Percentiles rank a stretch among this genome's conserved stretches.
phyloP scores from a whole-genome alignment of 192 early-diverging fungal species.

The Coemansia sp. region DNA sequence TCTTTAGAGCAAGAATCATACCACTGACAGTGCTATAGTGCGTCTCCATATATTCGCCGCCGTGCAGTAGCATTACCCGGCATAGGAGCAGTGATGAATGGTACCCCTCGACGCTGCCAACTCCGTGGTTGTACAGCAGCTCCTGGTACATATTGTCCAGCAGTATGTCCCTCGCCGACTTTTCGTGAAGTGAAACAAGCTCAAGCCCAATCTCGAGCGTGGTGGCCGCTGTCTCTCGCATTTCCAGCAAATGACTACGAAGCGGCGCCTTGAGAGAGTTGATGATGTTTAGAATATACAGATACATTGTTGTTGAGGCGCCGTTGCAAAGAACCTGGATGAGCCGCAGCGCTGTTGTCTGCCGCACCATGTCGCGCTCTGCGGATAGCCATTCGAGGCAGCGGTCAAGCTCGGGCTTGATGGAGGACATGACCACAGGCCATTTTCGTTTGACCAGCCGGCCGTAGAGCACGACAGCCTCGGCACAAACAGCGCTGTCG shows the following conservation, averaged over 20 bases:
- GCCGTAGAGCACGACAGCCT: conserved; percentile 26
- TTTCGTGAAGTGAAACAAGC: conserved; percentile 81
- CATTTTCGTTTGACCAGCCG: conserved; percentile 18
- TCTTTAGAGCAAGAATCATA: conserved; percentile 69
- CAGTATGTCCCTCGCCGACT: conserved; percentile 59
- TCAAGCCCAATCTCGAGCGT: conserved; percentile 74
- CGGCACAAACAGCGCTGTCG: conserved; percentile 12
- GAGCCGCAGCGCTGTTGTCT: conserved; percentile 27
- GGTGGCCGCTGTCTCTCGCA: conserved; percentile 80
- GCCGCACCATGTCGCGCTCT: conserved; percentile 18
- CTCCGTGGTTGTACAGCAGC: conserved; percentile 65
- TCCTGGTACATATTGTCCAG: conserved; percentile 82
- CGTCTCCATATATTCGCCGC: conserved; percentile 79
- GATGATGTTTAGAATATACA: conserved; percentile 78
- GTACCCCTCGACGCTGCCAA: conserved; percentile 70
- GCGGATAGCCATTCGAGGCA: conserved; percentile 31
- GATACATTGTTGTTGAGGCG: conserved; percentile 74
- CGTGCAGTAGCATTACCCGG: conserved; percentile 74
- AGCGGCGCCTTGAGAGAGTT: conserved; percentile 82
- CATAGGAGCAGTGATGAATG: conserved; percentile 83
- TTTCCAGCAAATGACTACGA: conserved; percentile 71
- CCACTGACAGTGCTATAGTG: conserved; percentile 74
- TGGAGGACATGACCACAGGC: conserved; percentile 13
- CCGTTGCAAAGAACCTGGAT: conserved; percentile 23
- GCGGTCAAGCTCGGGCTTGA: conserved; percentile 21